These are phyloP conservation scores for Biscogniauxia marginata DNA, from an alignment of 2,329 filamentous ascomycete species.

Conservation along the genomic window DNA sequence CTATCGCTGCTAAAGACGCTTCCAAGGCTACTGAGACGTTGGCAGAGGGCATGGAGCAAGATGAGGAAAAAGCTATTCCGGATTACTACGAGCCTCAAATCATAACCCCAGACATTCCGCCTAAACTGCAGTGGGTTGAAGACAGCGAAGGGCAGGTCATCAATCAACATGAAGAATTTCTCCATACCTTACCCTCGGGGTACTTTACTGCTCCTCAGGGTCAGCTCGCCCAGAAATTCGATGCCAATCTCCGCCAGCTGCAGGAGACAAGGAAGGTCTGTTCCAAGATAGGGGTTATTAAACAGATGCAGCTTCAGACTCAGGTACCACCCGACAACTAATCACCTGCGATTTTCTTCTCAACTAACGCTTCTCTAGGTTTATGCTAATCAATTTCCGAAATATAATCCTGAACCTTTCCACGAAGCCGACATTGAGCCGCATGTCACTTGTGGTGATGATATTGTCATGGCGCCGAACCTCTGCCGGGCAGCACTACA, in stretches of 20 bases:
- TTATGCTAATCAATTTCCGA: slow-evolving; percentile 97
- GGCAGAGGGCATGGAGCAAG: slow-evolving; percentile 91
- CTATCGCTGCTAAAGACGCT: slow-evolving; percentile 47
- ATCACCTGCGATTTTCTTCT: slow-evolving; percentile 4
- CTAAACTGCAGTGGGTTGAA: slow-evolving; percentile 81
- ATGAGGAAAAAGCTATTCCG: slow-evolving; percentile 79
- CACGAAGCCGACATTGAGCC: slow-evolving; percentile 81
- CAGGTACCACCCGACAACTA: slow-evolving; percentile 58
- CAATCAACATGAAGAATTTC: slow-evolving; percentile 81
- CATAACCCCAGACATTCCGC: slow-evolving; percentile 78
- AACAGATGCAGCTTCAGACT: slow-evolving; percentile 98
- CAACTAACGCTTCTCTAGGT: slow-evolving; percentile 55
- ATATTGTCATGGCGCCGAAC: slow-evolving; percentile 81
- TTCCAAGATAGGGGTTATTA: slow-evolving; percentile 95
- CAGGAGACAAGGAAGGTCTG: slow-evolving; percentile 95
- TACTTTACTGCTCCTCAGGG: slow-evolving; percentile 75
- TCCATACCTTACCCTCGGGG: slow-evolving; percentile 73
- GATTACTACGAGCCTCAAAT: slow-evolving; percentile 93
- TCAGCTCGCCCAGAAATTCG: slow-evolving; percentile 74
- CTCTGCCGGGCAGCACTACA: slow-evolving; percentile 82
- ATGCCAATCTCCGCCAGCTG: slow-evolving; percentile 89
- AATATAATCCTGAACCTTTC: slow-evolving; percentile 89
- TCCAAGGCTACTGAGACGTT: slow-evolving; percentile 67
- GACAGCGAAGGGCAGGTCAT: slow-evolving; percentile 87
- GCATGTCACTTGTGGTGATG: slow-evolving; percentile 86